Evolutionary conservation across 768 basidiomycete species (phyloP), one percentile per base, ranked within the genome.

Genomic region (Suillus weaverae): DNA sequence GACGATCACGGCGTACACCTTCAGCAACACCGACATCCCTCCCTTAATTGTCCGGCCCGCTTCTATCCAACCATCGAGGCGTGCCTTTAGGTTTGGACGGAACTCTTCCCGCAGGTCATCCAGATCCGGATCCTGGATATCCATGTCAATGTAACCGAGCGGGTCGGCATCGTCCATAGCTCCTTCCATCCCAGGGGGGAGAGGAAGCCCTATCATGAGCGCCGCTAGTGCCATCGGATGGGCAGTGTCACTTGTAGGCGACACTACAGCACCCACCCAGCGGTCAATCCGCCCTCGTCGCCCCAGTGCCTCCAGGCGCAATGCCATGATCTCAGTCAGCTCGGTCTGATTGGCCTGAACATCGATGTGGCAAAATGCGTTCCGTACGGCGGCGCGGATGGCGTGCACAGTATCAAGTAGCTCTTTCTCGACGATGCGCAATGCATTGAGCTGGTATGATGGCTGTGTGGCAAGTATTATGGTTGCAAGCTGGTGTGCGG

Each of bases 21-120:
- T 82, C 16, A 72, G 55, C 54, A 87, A 65, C 5, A 84, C 56
- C 0, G 61, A 59, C 4, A 70, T 53, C 0, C 81, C 81, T 14
- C 81, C 84, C 66, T 77, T 82, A 59, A 85, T 70, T 7, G 69
- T 61, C 35, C 65, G 53, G 9, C 78, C 81, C 0, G 81, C 72
- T 13, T 80, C 77, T 16, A 77, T 70, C 89, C 89, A 91, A 13
- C 84, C 84, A 33, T 85, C 82, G 44, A 90, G 84, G 4, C 86
- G 81, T 33, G 78, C 79, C 71, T 84, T 85, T 67, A 89, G 71
- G 65, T 80, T 80, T 0, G 89, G 89, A 62, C 84, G 77, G 48
- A 85, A 86, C 72, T 89, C 86, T 44, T 88, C 87, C 56, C 83
- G 76, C 55, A 89, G 60, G 50, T 89, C 88, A 32, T 87, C 87